Conservation (phyloP, 192 early-diverging fungal genomes). For the Entophlyctis luteolus region DNA sequence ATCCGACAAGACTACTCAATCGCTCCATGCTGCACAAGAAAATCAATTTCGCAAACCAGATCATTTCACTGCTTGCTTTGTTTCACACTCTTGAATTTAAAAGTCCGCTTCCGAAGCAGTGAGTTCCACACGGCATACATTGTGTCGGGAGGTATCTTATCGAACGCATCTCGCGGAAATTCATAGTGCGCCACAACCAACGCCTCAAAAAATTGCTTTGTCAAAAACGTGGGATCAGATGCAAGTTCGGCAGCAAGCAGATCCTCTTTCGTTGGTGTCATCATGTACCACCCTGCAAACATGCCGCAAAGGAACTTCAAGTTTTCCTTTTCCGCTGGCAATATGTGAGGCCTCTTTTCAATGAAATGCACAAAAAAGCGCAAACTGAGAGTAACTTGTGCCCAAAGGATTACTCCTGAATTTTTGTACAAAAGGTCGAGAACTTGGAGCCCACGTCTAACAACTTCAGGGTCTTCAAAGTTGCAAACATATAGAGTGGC, state of each 20-base stretch:
- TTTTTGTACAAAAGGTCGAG: constrained; percentile 5
- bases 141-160: background rate
- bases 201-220: constrained; percentile 17
- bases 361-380: constrained; percentile 15
- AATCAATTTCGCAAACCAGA: no score
- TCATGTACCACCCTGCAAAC: constrained; percentile 12
- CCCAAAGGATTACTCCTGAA: background rate
- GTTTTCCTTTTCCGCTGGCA: constrained; percentile 2
- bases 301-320: constrained; percentile 1
- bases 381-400: constrained; percentile 10
- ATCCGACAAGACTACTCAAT: no score
- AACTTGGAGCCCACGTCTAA: constrained; percentile 7
- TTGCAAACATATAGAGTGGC: constrained; percentile 6
- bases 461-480: constrained; percentile 14
- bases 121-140: no score
- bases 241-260: background rate
- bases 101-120: no score
- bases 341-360: constrained; percentile 1
- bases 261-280: background rate
- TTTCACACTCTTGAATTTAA: no score
- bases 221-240: background rate
- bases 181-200: constrained; percentile 10
- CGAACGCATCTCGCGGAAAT: background rate
- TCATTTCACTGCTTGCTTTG: no score
- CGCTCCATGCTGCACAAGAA: no score